Evolutionary conservation across 352 stramenopile species (phyloP).

Genomic region (Phytophthora fragariae): DNA sequence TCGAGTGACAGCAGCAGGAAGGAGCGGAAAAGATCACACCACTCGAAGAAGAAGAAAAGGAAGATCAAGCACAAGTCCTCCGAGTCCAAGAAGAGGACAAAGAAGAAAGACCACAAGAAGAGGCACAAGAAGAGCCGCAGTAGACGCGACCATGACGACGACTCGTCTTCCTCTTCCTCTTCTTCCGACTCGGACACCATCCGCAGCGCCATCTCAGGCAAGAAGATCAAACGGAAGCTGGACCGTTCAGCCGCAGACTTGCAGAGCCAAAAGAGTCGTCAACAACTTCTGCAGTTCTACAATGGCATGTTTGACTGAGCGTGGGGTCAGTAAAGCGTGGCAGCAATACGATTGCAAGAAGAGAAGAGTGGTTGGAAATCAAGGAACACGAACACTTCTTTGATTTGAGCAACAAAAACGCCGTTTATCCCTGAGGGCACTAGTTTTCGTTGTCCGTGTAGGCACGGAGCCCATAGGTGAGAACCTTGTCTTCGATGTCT

Average conservation of each 20-base stretch:
- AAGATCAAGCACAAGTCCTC: conserved; percentile 46
- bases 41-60: conserved; percentile 35
- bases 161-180: conserved; percentile 48
- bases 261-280: conserved; percentile 74
- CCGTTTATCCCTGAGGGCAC: not conserved
- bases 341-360: not conserved
- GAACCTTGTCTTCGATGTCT: conserved; percentile 66
- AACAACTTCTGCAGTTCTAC: conserved; percentile 88
- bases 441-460: conserved; percentile 36
- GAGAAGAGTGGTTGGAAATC: not conserved
- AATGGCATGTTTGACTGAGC: conserved; percentile 86
- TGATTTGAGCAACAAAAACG: not conserved
- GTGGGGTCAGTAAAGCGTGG: no score
- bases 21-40: conserved; percentile 27
- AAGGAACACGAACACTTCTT: not conserved
- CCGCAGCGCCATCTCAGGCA: conserved; percentile 84
- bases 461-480: conserved; percentile 66
- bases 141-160: conserved; percentile 15
- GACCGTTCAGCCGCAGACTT: conserved; percentile 61
- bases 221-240: conserved; percentile 90
- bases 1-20: conserved; percentile 39
- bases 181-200: conserved; percentile 74
- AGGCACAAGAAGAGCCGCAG: conserved; percentile 47
- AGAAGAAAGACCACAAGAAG: conserved; percentile 54
- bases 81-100: conserved; percentile 50